Evolutionary conservation across 2,329 filamentous ascomycete genomes (phyloP).

Genomic region (Capronia coronata): DNA sequence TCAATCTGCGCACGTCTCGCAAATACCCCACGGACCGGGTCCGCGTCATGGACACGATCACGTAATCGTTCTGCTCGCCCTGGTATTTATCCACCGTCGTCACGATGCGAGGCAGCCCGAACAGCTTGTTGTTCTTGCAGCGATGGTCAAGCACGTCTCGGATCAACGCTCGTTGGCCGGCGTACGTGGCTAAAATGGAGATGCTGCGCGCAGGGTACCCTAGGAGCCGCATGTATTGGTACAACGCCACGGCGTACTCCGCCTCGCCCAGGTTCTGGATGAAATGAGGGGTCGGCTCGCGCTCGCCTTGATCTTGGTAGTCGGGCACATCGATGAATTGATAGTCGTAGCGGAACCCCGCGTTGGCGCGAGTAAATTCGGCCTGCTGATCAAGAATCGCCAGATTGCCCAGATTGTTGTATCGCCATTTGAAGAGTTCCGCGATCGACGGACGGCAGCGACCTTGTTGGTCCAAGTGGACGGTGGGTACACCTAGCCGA

Average conservation of each 20-base stretch:
- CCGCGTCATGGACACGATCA: constrained; percentile 87
- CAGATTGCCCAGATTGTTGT: constrained; percentile 67
- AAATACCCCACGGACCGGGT: constrained; percentile 87
- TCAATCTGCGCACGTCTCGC: constrained; percentile 85
- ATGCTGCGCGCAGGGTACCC: constrained; percentile 83
- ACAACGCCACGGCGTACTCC: constrained; percentile 92
- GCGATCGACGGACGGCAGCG: constrained; percentile 82
- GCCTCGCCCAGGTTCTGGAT: constrained; percentile 95
- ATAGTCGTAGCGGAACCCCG: constrained; percentile 88
- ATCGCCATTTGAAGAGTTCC: constrained; percentile 88
- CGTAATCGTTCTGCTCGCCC: constrained; percentile 97
- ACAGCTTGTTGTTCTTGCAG: constrained; percentile 74
- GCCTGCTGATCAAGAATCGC: constrained; percentile 61
- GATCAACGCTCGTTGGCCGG: constrained; percentile 82
- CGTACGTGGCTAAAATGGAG: constrained; percentile 86
- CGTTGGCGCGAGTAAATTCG: constrained; percentile 76
- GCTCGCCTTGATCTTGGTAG: constrained; percentile 84
- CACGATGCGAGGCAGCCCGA: constrained; percentile 81
- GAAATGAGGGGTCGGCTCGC: constrained; percentile 86
- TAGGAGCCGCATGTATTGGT: constrained; percentile 93
- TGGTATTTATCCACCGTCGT: constrained; percentile 98
- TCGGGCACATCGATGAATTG: constrained; percentile 95
- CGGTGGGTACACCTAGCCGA: constrained; percentile 82
- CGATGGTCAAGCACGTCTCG: constrained; percentile 77
- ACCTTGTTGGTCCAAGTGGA: constrained; percentile 87